Conservation (phyloP, 495 filamentous ascomycete species). For the Daldinia vernicosa region DNA sequence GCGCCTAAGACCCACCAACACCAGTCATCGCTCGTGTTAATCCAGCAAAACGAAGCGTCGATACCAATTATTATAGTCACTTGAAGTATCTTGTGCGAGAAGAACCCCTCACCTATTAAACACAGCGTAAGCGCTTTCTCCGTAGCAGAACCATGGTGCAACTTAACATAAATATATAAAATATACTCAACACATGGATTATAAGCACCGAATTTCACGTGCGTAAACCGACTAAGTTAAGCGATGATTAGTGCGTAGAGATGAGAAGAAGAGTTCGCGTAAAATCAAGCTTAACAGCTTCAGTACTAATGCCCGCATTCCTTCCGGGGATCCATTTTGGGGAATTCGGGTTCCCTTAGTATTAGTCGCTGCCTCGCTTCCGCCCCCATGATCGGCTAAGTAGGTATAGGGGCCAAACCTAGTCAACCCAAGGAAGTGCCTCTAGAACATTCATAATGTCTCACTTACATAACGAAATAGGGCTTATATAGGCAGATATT, state of each 20-base stretch:
- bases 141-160: constrained; percentile 3
- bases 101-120: constrained; percentile 1
- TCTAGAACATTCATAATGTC: too few species aligned
- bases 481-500: too few species aligned
- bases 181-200: constrained; percentile 1
- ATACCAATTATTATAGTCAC: constrained; percentile 31
- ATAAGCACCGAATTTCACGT: too few species aligned
- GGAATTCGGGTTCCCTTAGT: not conserved
- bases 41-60: constrained; percentile 11
- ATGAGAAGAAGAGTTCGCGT: too few species aligned
- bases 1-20: constrained; percentile 27
- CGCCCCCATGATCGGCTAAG: not conserved
- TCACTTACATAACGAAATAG: too few species aligned
- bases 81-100: not conserved
- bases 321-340: constrained; percentile 5
- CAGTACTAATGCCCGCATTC: not conserved
- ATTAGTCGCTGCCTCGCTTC: not conserved
- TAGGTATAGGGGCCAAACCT: too few species aligned
- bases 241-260: not conserved
- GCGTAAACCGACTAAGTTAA: not conserved
- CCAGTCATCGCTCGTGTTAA: not conserved
- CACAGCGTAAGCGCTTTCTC: not conserved
- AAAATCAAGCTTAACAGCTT: not conserved
- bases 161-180: constrained; percentile 6
- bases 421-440: too few species aligned